Base-by-base conservation (phyloP, 345 rosid species). In the Leavenworthia alabamica region DNA sequence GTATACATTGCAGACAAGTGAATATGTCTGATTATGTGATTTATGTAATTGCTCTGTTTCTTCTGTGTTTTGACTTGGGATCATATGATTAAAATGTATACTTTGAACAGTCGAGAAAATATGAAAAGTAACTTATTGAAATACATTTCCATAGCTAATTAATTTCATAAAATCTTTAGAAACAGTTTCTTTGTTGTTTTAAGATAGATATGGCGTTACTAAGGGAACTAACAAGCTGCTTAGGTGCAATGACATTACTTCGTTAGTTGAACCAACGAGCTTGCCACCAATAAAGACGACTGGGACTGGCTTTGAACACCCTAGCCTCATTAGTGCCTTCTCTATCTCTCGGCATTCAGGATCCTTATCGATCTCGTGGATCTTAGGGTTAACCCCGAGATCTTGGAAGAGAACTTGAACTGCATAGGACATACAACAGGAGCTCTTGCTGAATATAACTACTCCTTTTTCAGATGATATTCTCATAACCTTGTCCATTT, bases 281-380 rank as follows among this genome's bases (percentile, higher is more conserved):
- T 83, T 74, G n/a, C 95, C 95, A 7, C 81, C 87, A 3, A 87
- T 83, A 72, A 87, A 87, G 47, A 87, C 84, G 1, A 89, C 84
- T 12, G 95, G 95, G 13, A 82, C 76, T 0, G 91, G 85, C 17
- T 81, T 75, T 56, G 64, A 73, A 62, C 84, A 80, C 11, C 95
- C 95, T 28, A 85, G 37, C 82, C 85, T 87, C 78, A 66, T 48
- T 6, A 87, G 73, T 26, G 95, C 91, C 62, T 66, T 83, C 87
- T 87, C 91, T 22, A 85, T 80, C 64, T 84, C 95, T 37, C 82
- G 64, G 64, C 83, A 82, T 8, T 85, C 89, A 0, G 91, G 84
- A 56, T 87, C 95, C 15, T 65, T 82, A 72, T 87, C 91, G 11
- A 87, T 77, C 76, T 87, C 95, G 29, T 80, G 71, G 31, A 85